Evolutionary conservation across 2,329 filamentous ascomycete genomes (phyloP).

Genomic region (Fusarium nurragi): DNA sequence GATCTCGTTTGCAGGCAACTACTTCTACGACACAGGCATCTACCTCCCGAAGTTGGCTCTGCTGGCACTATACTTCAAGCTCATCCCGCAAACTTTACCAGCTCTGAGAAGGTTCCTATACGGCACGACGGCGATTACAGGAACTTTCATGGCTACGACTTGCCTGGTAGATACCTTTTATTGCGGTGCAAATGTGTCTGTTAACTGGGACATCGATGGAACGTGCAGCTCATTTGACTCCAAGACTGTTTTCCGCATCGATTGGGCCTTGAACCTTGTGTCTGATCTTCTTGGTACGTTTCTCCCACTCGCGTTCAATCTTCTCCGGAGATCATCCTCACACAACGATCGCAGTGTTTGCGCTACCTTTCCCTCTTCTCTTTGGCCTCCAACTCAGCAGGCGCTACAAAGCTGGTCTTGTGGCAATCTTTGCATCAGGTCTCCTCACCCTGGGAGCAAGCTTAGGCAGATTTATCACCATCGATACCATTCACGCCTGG

Average conservation of each 20-base stretch:
- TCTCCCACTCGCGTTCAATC: not conserved
- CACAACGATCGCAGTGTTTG: slow-evolving; percentile 9
- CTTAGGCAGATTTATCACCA: slow-evolving; percentile 29
- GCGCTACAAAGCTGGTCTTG: slow-evolving; percentile 27
- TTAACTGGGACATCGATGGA: slow-evolving; percentile 43
- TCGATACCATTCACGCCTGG: slow-evolving; percentile 38
- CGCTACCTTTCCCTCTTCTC: slow-evolving; percentile 29
- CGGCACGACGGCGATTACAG: slow-evolving; percentile 34
- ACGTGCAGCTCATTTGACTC: slow-evolving; percentile 42
- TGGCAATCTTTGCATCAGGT: slow-evolving; percentile 32
- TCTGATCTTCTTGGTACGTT: slow-evolving; percentile 29
- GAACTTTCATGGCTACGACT: slow-evolving; percentile 38
- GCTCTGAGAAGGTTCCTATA: slow-evolving; percentile 39
- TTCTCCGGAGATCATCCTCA: not conserved
- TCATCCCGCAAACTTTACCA: slow-evolving; percentile 43
- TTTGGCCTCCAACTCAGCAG: slow-evolving; percentile 27
- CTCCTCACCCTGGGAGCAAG: slow-evolving; percentile 35
- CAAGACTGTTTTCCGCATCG: slow-evolving; percentile 43
- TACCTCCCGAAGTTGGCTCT: slow-evolving; percentile 46
- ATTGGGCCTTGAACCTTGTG: slow-evolving; percentile 44
- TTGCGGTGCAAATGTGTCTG: slow-evolving; percentile 42
- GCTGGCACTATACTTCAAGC: slow-evolving; percentile 44
- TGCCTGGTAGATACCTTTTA: slow-evolving; percentile 46
- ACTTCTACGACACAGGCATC: slow-evolving; percentile 47
- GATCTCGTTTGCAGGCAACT: slow-evolving; percentile 46